Evolutionary conservation across 805 yeast species (phyloP).

Genomic region (Wickerhamiella hasegawae): DNA sequence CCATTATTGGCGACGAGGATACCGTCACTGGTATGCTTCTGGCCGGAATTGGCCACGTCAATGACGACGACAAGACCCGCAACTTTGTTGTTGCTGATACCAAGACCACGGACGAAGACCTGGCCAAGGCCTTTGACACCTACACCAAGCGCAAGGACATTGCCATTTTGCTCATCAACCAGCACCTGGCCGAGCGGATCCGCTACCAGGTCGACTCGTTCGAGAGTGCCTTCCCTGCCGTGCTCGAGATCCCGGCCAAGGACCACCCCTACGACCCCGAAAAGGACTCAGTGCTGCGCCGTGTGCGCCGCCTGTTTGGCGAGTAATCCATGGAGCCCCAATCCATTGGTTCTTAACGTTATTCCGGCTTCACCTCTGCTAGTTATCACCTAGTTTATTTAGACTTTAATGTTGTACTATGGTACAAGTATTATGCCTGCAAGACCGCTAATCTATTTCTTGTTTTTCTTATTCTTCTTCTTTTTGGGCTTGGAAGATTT

Average conservation of each 20-base stretch:
- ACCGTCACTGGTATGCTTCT: slow-evolving; percentile 88
- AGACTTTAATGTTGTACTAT: too few species aligned
- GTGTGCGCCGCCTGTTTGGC: slow-evolving; percentile 90
- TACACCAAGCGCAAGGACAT: slow-evolving; percentile 78
- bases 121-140: slow-evolving; percentile 56
- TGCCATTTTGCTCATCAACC: slow-evolving; percentile 85
- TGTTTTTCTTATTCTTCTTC: slow-evolving; percentile 12
- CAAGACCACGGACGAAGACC: slow-evolving; percentile 60
- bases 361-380: too few species aligned
- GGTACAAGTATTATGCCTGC: neutral
- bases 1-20: slow-evolving; percentile 96
- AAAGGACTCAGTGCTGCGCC: slow-evolving; percentile 85
- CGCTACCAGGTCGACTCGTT: slow-evolving; percentile 68
- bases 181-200: slow-evolving; percentile 83
- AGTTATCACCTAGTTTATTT: too few species aligned
- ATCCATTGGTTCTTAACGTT: neutral
- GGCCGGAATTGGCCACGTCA: slow-evolving; percentile 89
- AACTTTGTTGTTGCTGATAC: slow-evolving; percentile 77
- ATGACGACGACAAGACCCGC: slow-evolving; percentile 36
- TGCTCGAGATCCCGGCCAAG: slow-evolving; percentile 91
- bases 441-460: slow-evolving; percentile 2
- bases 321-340: slow-evolving; percentile 32
- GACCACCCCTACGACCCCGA: slow-evolving; percentile 99
- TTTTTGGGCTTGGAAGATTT: slow-evolving; percentile 9
- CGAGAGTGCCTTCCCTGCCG: slow-evolving; percentile 88